phyloP scores from a whole-genome alignment of 257 asterid species.

The Asclepias syriaca region DNA sequence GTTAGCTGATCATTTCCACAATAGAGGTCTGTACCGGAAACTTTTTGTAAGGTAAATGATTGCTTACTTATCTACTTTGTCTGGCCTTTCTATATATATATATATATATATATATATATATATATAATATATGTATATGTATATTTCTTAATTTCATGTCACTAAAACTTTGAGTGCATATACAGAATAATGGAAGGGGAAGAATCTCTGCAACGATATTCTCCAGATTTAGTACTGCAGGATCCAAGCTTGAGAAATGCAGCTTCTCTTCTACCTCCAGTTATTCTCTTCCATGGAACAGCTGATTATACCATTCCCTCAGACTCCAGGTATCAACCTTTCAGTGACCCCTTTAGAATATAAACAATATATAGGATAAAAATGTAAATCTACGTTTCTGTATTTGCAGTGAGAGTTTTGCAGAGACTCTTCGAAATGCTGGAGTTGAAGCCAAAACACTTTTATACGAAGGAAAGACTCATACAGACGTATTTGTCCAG shows the following conservation, averaged over 20 bases:
- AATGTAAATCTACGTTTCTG: neutral
- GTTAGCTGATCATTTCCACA: constrained; percentile 73
- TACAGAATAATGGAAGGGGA: constrained; percentile 97
- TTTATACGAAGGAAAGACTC: constrained; percentile 89
- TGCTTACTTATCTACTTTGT: neutral
- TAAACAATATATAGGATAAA: too few relatives aligned
- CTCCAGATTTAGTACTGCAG: constrained; percentile 74
- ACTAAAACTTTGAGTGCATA: constrained; percentile 8
- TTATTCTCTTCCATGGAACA: constrained; percentile 83
- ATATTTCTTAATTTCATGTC: neutral
- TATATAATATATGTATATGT: too few relatives aligned
- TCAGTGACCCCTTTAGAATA: neutral
- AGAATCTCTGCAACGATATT: constrained; percentile 58
- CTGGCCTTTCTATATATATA: neutral
- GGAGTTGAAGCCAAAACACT: constrained; percentile 80
- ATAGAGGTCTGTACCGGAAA: constrained; percentile 76
- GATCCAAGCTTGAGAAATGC: constrained; percentile 56
- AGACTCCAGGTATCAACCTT: constrained; percentile 54
- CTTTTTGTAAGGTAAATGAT: constrained; percentile 56
- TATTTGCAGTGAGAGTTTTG: constrained; percentile 58
- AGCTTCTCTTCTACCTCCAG: constrained; percentile 70
- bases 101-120: too few relatives aligned
- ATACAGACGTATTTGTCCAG: constrained; percentile 94
- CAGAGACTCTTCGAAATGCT: constrained; percentile 58
- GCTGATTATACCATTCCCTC: constrained; percentile 92